These are phyloP conservation scores for Russula griseocarnosa DNA, from an alignment of 768 basidiomycete genomes.

Conservation along the genomic window DNA sequence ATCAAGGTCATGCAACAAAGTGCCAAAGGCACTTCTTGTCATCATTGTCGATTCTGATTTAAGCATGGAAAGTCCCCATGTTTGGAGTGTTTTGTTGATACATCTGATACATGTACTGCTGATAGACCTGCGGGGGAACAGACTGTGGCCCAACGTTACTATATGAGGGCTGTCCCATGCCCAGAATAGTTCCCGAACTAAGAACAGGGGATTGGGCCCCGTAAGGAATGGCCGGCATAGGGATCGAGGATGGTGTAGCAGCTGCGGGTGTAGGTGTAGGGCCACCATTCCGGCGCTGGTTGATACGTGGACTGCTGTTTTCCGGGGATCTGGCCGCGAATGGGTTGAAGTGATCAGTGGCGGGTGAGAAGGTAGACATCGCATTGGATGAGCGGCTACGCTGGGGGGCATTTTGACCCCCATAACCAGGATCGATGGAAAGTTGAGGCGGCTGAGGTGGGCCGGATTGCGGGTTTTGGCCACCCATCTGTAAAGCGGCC, in stretches of 20 bases:
- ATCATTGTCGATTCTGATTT: constrained; percentile 27
- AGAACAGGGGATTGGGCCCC: constrained; percentile 60
- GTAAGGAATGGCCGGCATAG: constrained; percentile 43
- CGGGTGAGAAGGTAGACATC: constrained; percentile 47
- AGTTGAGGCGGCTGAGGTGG: constrained; percentile 70
- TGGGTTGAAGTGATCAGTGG: constrained; percentile 55
- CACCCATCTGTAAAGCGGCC: constrained; percentile 88
- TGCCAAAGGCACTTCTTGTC: constrained; percentile 8
- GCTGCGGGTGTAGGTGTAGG: constrained; percentile 32
- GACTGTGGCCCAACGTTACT: constrained; percentile 54
- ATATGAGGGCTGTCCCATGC: constrained; percentile 66
- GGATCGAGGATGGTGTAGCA: constrained; percentile 25
- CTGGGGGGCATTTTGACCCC: constrained; percentile 32
- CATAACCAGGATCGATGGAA: constrained; percentile 64
- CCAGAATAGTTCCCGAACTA: constrained; percentile 53
- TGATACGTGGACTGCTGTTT: constrained; percentile 46
- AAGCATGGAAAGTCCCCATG: constrained; percentile 64
- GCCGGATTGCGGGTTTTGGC: constrained; percentile 77
- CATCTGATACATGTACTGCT: constrained; percentile 72
- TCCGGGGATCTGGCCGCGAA: constrained; percentile 52
- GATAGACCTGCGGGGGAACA: constrained; percentile 68
- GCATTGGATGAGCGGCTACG: constrained; percentile 37
- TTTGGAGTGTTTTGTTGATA: constrained; percentile 74
- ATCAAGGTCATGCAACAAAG: constrained; percentile 23
- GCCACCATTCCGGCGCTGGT: constrained; percentile 47